A percentile compares a stretch with the other conserved stretches of the same genome.
Conservation (phyloP, 805 yeast species). For the Candida krabiensis region DNA sequence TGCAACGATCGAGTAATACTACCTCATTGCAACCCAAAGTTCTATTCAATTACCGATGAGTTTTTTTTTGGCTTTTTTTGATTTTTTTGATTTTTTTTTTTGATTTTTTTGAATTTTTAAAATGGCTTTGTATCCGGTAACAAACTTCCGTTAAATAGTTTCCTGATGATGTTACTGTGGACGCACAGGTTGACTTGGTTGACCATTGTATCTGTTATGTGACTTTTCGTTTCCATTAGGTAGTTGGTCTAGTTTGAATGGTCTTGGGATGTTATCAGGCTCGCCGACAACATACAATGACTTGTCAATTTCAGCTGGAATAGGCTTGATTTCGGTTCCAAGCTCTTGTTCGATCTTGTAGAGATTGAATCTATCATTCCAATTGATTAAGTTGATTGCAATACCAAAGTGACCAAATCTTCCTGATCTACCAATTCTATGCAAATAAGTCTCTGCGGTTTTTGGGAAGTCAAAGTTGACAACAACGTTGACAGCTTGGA, state of each 20-base stretch:
- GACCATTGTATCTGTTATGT: conserved; percentile 28
- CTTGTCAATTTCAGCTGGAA: conserved; percentile 90
- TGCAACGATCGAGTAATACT: too few relatives aligned
- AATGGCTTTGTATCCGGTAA: background rate
- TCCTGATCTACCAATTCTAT: conserved; percentile 98
- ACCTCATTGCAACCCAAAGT: too few relatives aligned
- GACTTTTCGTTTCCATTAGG: conserved; percentile 32
- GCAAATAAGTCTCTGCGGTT: conserved; percentile 95
- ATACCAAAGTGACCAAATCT: conserved; percentile 98
- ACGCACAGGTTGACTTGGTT: conserved; percentile 29
- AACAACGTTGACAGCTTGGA: conserved; percentile 97
- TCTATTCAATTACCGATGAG: conserved; percentile 6
- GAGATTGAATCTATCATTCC: conserved; percentile 93
- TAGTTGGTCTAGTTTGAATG: conserved; percentile 70
- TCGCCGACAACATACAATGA: conserved; percentile 85
- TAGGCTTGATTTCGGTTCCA: conserved; percentile 96
- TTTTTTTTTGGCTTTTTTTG: conserved; percentile 7
- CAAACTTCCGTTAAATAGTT: conserved; percentile 15
- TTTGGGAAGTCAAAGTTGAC: conserved; percentile 98
- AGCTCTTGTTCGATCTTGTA: conserved; percentile 96
- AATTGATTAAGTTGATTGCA: conserved; percentile 93
- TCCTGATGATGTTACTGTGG: conserved; percentile 19
- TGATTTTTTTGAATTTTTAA: background rate
- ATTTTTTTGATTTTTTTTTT: conserved; percentile 9
- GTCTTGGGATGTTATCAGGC: conserved; percentile 75